A percentile compares a stretch with the other conserved stretches of the same genome.
phyloP scores from a whole-genome alignment of 768 basidiomycete species.

The Tylopilus plumbeoviolaceoides region DNA sequence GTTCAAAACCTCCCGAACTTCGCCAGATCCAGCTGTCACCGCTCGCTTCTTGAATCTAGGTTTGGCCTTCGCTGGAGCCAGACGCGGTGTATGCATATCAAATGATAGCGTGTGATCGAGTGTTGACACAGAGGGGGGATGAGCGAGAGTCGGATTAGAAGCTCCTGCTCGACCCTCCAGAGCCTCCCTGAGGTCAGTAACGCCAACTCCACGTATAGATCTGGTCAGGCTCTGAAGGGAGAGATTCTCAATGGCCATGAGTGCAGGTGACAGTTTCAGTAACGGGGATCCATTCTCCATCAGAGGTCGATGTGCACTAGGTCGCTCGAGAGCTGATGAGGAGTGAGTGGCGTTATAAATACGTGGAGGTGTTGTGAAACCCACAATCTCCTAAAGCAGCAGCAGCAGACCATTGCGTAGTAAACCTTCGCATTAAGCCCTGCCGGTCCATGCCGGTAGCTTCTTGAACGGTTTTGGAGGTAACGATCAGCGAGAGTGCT shows the following conservation, averaged over 20 bases:
- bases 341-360: conserved; percentile 8
- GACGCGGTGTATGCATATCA: conserved; percentile 38
- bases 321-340: conserved; percentile 51
- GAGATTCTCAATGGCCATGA: conserved; percentile 90
- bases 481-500: conserved; percentile 54
- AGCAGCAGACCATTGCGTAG: conserved; percentile 67
- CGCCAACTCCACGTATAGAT: conserved; percentile 77
- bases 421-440: conserved; percentile 50
- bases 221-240: conserved; percentile 82
- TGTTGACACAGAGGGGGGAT: conserved; percentile 74
- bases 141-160: conserved; percentile 68
- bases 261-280: conserved; percentile 74
- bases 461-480: conserved; percentile 51
- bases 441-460: conserved; percentile 62
- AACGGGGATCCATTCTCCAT: conserved; percentile 71
- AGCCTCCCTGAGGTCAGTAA: conserved; percentile 84
- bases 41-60: conserved; percentile 54
- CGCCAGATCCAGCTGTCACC: conserved; percentile 50
- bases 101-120: conserved; percentile 62
- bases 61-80: conserved; percentile 46
- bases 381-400: conserved; percentile 73
- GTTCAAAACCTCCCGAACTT: conserved; percentile 79
- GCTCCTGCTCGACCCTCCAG: conserved; percentile 80
- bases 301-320: conserved; percentile 53
- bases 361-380: conserved; percentile 24